Percentiles rank a stretch among this genome's conserved stretches.
Conservation (phyloP, 306 rosid genomes). For the Lathyrus tuberosus region DNA sequence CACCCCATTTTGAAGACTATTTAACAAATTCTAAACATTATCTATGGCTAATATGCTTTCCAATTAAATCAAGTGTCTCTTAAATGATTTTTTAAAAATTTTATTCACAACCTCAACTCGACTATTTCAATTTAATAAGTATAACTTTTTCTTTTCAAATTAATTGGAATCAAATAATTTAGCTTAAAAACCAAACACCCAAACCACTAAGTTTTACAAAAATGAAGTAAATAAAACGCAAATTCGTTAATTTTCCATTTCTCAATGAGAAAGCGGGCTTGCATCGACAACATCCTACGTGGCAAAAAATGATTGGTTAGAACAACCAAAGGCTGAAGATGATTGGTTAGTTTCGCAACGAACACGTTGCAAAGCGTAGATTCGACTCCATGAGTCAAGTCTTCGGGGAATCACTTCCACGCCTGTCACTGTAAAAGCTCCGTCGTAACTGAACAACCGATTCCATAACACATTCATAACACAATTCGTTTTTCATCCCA, state of each 20-base stretch:
- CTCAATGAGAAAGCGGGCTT: background rate
- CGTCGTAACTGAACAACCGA: background rate
- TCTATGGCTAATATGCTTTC: no score
- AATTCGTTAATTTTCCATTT: background rate
- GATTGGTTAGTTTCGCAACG: slow-evolving; percentile 58
- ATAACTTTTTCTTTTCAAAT: no score
- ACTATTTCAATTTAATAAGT: no score
- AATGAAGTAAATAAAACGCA: background rate
- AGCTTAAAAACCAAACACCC: no score
- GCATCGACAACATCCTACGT: slow-evolving; percentile 34
- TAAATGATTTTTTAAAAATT: no score
- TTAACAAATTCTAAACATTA: no score
- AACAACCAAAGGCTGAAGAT: slow-evolving; percentile 31
- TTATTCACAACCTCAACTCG: no score
- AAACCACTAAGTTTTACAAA: no score
- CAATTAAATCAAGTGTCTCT: no score
- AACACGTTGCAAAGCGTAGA: slow-evolving; percentile 67
- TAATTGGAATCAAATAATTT: no score
- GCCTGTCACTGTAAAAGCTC: slow-evolving; percentile 30
- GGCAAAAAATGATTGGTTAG: slow-evolving; percentile 46
- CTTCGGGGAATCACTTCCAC: slow-evolving; percentile 37
- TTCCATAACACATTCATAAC: background rate
- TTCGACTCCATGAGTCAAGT: slow-evolving; percentile 40
- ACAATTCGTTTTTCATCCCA: slow-evolving; percentile 13
- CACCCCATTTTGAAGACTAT: no score